Evolutionary conservation across 1,284 basidiomycete genomes (phyloP).

Genomic region (Chalciporus piperatoides): DNA sequence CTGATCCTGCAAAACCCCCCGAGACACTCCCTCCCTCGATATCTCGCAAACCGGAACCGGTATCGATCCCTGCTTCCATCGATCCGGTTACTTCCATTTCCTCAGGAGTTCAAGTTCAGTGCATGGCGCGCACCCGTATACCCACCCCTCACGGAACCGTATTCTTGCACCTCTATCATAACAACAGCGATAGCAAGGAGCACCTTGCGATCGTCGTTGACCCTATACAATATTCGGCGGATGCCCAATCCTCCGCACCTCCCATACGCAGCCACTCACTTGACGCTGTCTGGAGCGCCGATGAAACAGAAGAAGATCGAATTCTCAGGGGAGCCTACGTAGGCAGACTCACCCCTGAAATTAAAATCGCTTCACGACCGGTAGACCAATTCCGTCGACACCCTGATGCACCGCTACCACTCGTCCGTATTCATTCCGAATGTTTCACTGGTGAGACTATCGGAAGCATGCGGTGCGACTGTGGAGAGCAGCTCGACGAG

Average conservation of each 20-base stretch:
- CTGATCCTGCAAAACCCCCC: constrained; percentile 22
- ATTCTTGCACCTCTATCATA: constrained; percentile 94
- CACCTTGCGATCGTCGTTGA: constrained; percentile 98
- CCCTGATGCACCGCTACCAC: constrained; percentile 61
- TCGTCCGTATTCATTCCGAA: constrained; percentile 96
- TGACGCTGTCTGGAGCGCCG: constrained; percentile 81
- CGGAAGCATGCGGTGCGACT: constrained; percentile 98
- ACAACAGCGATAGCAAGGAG: constrained; percentile 88
- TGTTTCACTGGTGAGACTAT: constrained; percentile 99
- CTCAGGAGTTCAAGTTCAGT: constrained; percentile 60
- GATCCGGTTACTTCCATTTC: constrained; percentile 8
- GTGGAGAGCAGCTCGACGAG: constrained; percentile 97
- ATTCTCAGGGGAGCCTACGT: constrained; percentile 93
- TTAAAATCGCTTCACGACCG: constrained; percentile 53
- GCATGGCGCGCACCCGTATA: constrained; percentile 95
- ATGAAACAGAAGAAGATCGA: constrained; percentile 92
- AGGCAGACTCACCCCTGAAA: constrained; percentile 67
- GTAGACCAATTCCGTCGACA: constrained; percentile 24
- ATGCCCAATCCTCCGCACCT: constrained; percentile 38
- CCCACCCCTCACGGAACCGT: constrained; percentile 94
- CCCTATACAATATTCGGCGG: constrained; percentile 67
- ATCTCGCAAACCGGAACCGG: constrained; percentile 12
- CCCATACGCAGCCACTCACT: constrained; percentile 80
- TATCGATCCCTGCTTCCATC: constrained; percentile 6
- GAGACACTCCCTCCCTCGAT: constrained; percentile 32